Evolutionary conservation across 805 yeast species (phyloP).

Genomic region (Barnettozyma siamensis): DNA sequence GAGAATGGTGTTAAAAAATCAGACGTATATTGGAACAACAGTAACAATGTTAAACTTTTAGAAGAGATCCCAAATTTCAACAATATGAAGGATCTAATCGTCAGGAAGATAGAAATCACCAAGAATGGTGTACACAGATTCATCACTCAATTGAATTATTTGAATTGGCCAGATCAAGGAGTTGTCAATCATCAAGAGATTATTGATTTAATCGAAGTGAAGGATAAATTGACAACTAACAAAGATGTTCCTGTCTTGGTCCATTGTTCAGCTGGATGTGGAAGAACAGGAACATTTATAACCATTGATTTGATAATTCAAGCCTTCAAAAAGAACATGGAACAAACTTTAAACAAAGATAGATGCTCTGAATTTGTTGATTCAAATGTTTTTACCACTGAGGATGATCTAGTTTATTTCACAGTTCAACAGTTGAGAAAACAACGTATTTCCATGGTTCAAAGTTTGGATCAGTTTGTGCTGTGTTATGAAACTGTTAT

Average conservation of each 20-base stretch:
- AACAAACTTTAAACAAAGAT: too few relatives aligned
- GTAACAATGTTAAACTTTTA: constrained; percentile 33
- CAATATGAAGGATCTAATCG: constrained; percentile 28
- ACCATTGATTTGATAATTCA: constrained; percentile 44
- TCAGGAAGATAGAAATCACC: constrained; percentile 23
- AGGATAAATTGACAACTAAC: constrained; percentile 21
- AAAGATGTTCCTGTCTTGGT: constrained; percentile 52
- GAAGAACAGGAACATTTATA: constrained; percentile 88
- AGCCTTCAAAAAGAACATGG: constrained; percentile 13
- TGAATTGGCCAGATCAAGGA: constrained; percentile 83
- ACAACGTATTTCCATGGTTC: constrained; percentile 82
- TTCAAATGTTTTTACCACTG: constrained; percentile 26
- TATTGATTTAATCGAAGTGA: constrained; percentile 27
- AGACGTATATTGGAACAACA: constrained; percentile 72
- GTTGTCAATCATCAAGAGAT: constrained; percentile 38
- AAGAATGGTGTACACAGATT: constrained; percentile 29
- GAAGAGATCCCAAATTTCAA: constrained; percentile 26
- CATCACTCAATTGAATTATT: constrained; percentile 67
- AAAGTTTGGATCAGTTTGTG: constrained; percentile 67
- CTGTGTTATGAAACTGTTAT: constrained; percentile 61
- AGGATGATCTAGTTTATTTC: constrained; percentile 47
- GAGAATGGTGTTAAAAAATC: constrained; percentile 80
- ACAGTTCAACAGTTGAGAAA: constrained; percentile 62
- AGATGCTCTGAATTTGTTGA: too few relatives aligned
- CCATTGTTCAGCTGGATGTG: constrained; percentile 98